Percentiles rank a stretch among this genome's conserved stretches.
These are phyloP conservation scores for Lecanicillium sp. DNA, from an alignment of 2,329 filamentous ascomycete genomes.

Conservation along the genomic window DNA sequence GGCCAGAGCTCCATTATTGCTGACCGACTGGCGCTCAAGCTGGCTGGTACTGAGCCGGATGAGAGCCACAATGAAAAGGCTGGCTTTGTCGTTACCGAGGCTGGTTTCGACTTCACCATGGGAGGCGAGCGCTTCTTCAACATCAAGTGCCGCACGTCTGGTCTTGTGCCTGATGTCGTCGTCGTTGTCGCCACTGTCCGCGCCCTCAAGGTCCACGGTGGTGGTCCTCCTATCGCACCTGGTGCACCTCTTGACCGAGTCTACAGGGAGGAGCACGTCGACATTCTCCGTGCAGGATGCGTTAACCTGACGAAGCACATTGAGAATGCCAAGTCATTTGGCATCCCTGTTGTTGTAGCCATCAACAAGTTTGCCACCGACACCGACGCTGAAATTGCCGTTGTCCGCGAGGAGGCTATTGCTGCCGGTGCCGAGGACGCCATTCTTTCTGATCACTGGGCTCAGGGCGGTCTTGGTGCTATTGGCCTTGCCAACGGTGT, in stretches of 20 bases:
- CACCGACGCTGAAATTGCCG: constrained; percentile 82
- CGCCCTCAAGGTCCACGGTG: constrained; percentile 93
- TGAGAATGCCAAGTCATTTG: constrained; percentile 78
- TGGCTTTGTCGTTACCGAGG: constrained; percentile 93
- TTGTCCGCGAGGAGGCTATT: constrained; percentile 84
- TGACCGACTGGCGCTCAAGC: constrained; percentile 91
- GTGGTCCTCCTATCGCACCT: constrained; percentile 85
- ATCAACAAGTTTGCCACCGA: constrained; percentile 97
- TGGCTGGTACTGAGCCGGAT: constrained; percentile 87
- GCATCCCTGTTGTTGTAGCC: constrained; percentile 88
- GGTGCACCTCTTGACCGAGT: constrained; percentile 79
- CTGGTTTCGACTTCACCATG: constrained; percentile 99
- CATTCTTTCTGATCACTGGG: constrained; percentile 93
- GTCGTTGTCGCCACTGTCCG: constrained; percentile 94
- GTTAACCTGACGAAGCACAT: constrained; percentile 96
- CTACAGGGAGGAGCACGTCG: constrained; percentile 89
- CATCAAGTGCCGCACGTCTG: constrained; percentile 96
- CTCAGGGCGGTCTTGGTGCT: constrained; percentile 85
- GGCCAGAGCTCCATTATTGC: constrained; percentile 93
- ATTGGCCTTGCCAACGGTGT: constrained; percentile 83
- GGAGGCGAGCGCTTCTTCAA: constrained; percentile 99
- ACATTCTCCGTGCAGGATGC: constrained; percentile 82
- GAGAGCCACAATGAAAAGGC: constrained; percentile 77
- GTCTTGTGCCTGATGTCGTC: constrained; percentile 84
- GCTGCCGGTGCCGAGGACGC: constrained; percentile 91